Evolutionary conservation across 2,329 filamentous ascomycete species (phyloP).

Genomic region (Trichophyton mentagrophytes): DNA sequence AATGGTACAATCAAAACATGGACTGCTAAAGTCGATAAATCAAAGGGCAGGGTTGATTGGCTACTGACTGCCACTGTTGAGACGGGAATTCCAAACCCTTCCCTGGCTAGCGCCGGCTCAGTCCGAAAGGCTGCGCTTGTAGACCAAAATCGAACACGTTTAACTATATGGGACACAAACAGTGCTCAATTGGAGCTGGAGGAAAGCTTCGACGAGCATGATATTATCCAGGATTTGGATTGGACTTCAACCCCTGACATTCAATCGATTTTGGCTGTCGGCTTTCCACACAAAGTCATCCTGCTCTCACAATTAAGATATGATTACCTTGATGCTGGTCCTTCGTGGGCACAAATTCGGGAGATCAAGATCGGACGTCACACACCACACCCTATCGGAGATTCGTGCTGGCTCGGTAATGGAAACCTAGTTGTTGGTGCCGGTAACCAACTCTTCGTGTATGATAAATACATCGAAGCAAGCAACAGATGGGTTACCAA

Average conservation of each 20-base stretch:
- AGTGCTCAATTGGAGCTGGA: constrained; percentile 71
- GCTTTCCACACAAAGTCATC: constrained; percentile 73
- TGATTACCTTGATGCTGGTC: constrained; percentile 75
- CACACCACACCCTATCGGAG: constrained; percentile 81
- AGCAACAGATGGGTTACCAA: constrained; percentile 48
- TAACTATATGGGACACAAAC: constrained; percentile 86
- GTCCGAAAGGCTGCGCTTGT: constrained; percentile 79
- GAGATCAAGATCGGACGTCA: constrained; percentile 70
- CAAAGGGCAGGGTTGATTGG: constrained; percentile 58
- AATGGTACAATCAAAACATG: constrained; percentile 67
- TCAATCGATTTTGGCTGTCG: constrained; percentile 82
- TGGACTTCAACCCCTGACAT: constrained; percentile 87
- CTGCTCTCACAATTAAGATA: constrained; percentile 79
- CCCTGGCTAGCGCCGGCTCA: constrained; percentile 71
- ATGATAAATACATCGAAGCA: constrained; percentile 60
- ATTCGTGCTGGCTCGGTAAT: constrained; percentile 79
- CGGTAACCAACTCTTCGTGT: constrained; percentile 81
- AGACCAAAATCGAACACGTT: constrained; percentile 54
- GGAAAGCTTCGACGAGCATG: constrained; percentile 57
- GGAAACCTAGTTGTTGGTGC: constrained; percentile 78
- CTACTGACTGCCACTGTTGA: constrained; percentile 69
- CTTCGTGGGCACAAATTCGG: constrained; percentile 77
- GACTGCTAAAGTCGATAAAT: constrained; percentile 61
- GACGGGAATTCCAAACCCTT: constrained; percentile 59
- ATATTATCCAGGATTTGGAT: constrained; percentile 73